Percentiles rank a stretch among this genome's conserved stretches.
Evolutionary conservation across 306 rosid genomes (phyloP).

Genomic region (Pyrus communis): DNA sequence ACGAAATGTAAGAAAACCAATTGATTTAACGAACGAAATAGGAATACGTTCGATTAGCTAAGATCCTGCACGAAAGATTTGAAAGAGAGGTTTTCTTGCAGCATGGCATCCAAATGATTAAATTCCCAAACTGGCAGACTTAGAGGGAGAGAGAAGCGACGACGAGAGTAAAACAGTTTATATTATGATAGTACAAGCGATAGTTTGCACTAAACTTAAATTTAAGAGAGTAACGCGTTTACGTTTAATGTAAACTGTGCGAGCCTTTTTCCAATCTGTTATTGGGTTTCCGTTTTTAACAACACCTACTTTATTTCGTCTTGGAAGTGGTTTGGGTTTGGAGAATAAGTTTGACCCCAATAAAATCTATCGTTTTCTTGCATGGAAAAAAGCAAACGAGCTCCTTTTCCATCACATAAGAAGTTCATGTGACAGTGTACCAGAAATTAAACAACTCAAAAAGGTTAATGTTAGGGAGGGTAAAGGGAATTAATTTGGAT

Average conservation of each 20-base stretch:
- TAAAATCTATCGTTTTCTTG: conserved; percentile 24
- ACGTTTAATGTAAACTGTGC: conserved; percentile 10
- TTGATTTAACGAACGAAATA: neutral
- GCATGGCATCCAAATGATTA: neutral
- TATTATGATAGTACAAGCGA: neutral
- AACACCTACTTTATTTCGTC: conserved; percentile 11
- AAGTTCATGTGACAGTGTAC: conserved; percentile 21
- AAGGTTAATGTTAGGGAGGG: neutral
- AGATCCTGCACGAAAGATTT: conserved; percentile 15
- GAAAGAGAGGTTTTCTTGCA: conserved; percentile 2
- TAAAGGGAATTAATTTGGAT: neutral
- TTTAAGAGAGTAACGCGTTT: neutral
- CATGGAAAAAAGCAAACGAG: conserved; percentile 30
- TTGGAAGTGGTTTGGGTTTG: conserved; percentile 28
- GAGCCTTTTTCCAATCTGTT: neutral
- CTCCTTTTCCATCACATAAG: conserved; percentile 13
- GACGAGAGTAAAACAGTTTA: neutral
- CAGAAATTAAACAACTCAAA: conserved; percentile 12
- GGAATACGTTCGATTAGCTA: neutral
- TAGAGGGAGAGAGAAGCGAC: conserved; percentile 10
- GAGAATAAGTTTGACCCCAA: conserved; percentile 32
- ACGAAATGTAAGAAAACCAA: neutral
- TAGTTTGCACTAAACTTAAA: neutral
- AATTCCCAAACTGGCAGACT: conserved; percentile 19
- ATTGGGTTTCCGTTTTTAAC: conserved; percentile 12